Base-by-base conservation (phyloP, 2,329 filamentous ascomycete genomes). In the Ceratocystis huliohia region DNA sequence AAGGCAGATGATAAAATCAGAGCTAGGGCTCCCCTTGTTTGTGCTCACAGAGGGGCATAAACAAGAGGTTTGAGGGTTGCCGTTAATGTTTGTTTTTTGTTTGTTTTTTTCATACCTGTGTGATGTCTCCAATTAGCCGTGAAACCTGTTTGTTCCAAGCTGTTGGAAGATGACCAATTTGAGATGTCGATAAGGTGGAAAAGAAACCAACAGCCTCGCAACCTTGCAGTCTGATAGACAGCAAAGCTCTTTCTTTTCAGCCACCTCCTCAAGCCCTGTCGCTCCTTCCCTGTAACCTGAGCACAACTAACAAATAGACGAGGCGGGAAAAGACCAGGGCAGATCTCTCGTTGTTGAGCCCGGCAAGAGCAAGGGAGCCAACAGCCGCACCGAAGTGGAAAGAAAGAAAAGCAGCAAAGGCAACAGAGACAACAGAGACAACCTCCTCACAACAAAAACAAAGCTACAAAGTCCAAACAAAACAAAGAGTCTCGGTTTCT, bases 401-500 rank as follows among this genome's bases (percentile, higher is more conserved):
- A n/a, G n/a, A 63, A 65, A 63, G 37, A 41, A 41, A 41, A 41
- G 15, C 37, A 15, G 37, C 37, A 41, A 15, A 41, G 13, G 10
- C 37, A 4, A 41, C 37, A 41, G 37, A 41, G 57, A 33, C 8
- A 63, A 41, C 22, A 64, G 59, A 68, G 59, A 66, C 64, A 66
- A 50, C 30, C 61, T 64, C 22, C 37, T 17, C 20, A 59, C 25
- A 59, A 59, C 15, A 20, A 59, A 25, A n/a, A 25, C 15, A n/a
- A n/a, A 37, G 37, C 37, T 4, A 41, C 3, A 3, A 3, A 41
- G 25, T 20, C 56, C 15, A 59, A 59, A n/a, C 28, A 37, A 59
- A 59, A 59, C 30, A 37, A 59, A 59, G 7, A 30, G 37, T 41
- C 37, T 15, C 37, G 3, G 33, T 37, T 37, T 37, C 33, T 13